These are phyloP conservation scores for Lathyrus tuberosus DNA, from an alignment of 306 rosid species.

Conservation along the genomic window DNA sequence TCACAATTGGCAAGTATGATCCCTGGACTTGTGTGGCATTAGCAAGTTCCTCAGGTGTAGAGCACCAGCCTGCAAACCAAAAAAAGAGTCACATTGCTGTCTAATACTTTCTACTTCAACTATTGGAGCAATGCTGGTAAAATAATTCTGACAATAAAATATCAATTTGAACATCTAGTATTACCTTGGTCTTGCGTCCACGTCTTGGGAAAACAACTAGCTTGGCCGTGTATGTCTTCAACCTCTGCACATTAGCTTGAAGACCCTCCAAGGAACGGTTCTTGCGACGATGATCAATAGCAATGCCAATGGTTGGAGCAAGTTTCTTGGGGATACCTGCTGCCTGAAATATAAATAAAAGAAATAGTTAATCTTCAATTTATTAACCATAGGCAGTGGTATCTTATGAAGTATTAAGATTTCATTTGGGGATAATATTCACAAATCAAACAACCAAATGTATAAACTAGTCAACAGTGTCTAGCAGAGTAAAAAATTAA, in stretches of 20 bases:
- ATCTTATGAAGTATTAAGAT: no score
- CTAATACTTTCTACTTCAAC: no score
- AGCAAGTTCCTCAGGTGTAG: conserved; percentile 62
- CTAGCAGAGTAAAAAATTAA: not conserved
- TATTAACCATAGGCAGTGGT: no score
- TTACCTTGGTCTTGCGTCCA: conserved; percentile 63
- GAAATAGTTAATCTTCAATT: no score
- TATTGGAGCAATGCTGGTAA: not conserved
- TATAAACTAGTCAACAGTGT: no score
- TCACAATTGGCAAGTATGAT: conserved; percentile 53
- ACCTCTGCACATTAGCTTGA: conserved; percentile 65
- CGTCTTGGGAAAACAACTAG: conserved; percentile 77
- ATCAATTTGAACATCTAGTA: not conserved
- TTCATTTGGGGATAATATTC: no score
- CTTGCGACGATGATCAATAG: conserved; percentile 70
- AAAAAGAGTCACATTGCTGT: not conserved
- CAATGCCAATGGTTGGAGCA: conserved; percentile 70
- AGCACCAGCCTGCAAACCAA: conserved; percentile 53
- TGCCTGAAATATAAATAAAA: conserved; percentile 43
- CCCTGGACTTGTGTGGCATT: conserved; percentile 64
- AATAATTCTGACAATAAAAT: not conserved
- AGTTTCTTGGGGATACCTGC: conserved; percentile 72
- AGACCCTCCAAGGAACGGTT: conserved; percentile 64
- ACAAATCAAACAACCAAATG: no score
- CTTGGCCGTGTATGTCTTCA: conserved; percentile 75